Evolutionary conservation across 495 filamentous ascomycete species (phyloP), one percentile per base, ranked within the genome.

Genomic region (Hypoxylon intermedium): DNA sequence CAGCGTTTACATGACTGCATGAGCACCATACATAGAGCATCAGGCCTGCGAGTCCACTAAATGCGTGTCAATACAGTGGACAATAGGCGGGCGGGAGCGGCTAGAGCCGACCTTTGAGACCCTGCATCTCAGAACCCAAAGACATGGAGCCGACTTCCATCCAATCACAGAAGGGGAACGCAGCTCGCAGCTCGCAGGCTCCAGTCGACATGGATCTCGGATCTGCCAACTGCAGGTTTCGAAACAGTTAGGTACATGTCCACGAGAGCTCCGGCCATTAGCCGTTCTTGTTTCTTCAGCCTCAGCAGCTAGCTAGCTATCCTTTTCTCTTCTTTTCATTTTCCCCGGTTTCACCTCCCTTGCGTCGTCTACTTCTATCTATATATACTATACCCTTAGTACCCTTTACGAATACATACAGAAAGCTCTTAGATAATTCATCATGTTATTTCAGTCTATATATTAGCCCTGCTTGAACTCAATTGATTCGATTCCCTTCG

Each of bases 81-180:
- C 30, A 37, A 21, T 37, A 51, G 47, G 47, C 47, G 47, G 47
- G 20, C 47, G 33, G 47, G 38, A 40, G 47, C 47, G 47, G 21
- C 13, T 28, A 6, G 26, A 24, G 21, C 21, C 9, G 15, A n/a
- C n/a, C 30, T 19, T 23, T 5, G 5, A 42, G 19, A 42, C 40
- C 40, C 40, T 23, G 36, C 5, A 16, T 16, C 40, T 4, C 19
- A 24, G 20, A 42, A 24, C 19, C 19, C 5, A 21, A 28, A 15
- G n/a, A 28, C 12, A 6, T 1, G 40, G 40, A 43, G 40, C 23
- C 18, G 24, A 7, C 3, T 34, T 40, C 1, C 42, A 28, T 28
- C 23, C 42, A 30, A 45, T 45, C 3, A 45, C 4, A 9, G n/a
- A n/a, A n/a, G n/a, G n/a, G n/a, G n/a, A n/a, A n/a, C n/a, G n/a